phyloP scores from a whole-genome alignment of 2,329 filamentous ascomycete genomes.

The Neonectria sp. region DNA sequence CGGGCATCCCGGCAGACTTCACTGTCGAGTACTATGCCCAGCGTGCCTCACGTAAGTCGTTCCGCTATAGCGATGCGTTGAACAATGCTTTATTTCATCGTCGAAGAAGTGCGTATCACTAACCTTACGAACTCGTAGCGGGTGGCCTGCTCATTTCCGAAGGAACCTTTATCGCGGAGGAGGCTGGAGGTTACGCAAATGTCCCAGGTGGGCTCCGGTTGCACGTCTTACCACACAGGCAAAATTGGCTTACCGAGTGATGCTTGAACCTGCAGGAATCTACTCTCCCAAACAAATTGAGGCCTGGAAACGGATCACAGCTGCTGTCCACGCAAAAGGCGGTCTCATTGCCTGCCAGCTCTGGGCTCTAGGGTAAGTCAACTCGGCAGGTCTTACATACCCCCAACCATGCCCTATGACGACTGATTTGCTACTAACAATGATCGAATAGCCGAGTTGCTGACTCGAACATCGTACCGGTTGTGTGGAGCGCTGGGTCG shows the following conservation, averaged over 20 bases:
- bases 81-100: too few relatives aligned
- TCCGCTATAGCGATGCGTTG: neutral
- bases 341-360: constrained; percentile 75
- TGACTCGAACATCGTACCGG: constrained; percentile 35
- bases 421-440: constrained; percentile 9
- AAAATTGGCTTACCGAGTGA: neutral
- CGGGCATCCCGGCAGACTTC: constrained; percentile 41
- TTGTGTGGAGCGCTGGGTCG: constrained; percentile 40
- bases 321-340: constrained; percentile 75
- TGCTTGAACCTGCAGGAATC: constrained; percentile 67
- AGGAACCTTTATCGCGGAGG: constrained; percentile 60
- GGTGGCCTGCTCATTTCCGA: constrained; percentile 62
- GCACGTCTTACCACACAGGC: neutral
- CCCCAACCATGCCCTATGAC: neutral
- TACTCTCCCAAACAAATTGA: constrained; percentile 69
- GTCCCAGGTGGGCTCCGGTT: constrained; percentile 35
- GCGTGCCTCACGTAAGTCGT: constrained; percentile 52
- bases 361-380: constrained; percentile 72
- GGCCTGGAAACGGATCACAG: constrained; percentile 73
- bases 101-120: neutral
- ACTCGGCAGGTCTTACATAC: constrained; percentile 49
- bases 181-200: constrained; percentile 49
- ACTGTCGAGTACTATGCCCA: constrained; percentile 65
- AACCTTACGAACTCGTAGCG: constrained; percentile 32
- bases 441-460: constrained; percentile 35